Conservation (phyloP, 2,329 filamentous ascomycete species). For the Fusarium hostae region DNA sequence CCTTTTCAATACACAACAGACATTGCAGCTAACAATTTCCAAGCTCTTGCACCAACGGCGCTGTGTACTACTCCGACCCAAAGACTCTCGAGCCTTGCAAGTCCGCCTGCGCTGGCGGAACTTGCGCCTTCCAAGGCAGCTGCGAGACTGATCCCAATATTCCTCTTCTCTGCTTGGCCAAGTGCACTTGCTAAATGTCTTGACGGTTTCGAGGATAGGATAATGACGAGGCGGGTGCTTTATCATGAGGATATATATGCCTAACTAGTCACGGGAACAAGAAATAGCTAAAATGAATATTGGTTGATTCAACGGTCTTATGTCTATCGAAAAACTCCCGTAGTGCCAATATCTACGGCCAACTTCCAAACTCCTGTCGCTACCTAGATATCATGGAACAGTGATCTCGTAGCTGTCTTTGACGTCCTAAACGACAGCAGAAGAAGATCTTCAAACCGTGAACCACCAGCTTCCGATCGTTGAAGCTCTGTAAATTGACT, state of each 20-base stretch:
- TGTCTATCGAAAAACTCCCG: fast-evolving
- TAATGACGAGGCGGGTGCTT: fast-evolving
- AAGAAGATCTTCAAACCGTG: conserved; percentile 5
- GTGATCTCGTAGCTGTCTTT: fast-evolving
- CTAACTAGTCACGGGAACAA: fast-evolving
- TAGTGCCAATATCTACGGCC: fast-evolving
- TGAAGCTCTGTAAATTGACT: background rate
- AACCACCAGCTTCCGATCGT: fast-evolving
- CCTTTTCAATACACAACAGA: fast-evolving
- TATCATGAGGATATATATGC: background rate
- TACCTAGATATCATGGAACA: fast-evolving
- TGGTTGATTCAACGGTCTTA: too few relatives aligned
- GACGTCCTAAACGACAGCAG: background rate
- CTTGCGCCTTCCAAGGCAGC: background rate
- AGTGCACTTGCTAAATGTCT: background rate
- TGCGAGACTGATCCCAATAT: background rate
- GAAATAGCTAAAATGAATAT: background rate
- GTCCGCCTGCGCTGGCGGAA: conserved; percentile 3
- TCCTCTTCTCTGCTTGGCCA: conserved; percentile 1
- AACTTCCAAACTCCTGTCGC: fast-evolving
- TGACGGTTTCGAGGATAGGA: background rate
- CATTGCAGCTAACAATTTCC: background rate
- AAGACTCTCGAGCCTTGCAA: conserved; percentile 28
- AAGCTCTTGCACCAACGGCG: conserved; percentile 11
- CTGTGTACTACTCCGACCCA: conserved; percentile 6